Evolutionary conservation across 2,329 filamentous ascomycete species (phyloP), one percentile per base, ranked within the genome.

Genomic region (Aspergillus bombycis): DNA sequence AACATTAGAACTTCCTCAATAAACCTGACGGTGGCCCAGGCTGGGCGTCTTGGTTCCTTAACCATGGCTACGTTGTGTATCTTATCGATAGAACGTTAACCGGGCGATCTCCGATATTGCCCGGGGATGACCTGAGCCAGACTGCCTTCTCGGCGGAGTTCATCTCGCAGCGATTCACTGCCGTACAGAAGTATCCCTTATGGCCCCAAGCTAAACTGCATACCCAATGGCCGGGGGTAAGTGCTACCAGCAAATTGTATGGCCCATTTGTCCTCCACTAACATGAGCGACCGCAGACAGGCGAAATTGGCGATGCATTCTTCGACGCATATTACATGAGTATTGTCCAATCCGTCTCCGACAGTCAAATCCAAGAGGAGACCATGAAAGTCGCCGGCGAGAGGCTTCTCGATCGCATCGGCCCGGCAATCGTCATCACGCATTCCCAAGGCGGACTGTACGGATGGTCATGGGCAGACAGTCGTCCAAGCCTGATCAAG

Each of bases 391-490:
- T 38, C 7, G 67, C 67, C 5, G 64, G 64, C 19, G 61, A 53
- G 10, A 67, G 67, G n/a, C 63, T 75, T 30, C 55, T 75, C 10
- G 71, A 72, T 41, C 63, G 55, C 7, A 70, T 74, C 23, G 71
- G 71, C 28, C 60, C 65, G 45, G 63, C 63, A 57, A 60, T 68
- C 38, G 38, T 75, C 16, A 59, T 88, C 16, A 81, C 81, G 0
- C 83, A 88, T 65, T 84, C 82, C 1, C 79, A 85, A 82, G 83
- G 64, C 5, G 80, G 81, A 0, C 52, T 75, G 76, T 10, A 79
- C 80, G 63, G 80, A 77, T 8, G 80, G 75, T 83, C 7, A 77
- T 83, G 6, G 83, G 57, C 81, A 2, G 85, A 89, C 66, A 72
- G 74, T 2, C 71, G 79, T 4, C 84, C 86, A 0, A 67, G 79